Evolutionary conservation across 139 green algal genomes (phyloP).

Genomic region (Chlorella sp.): DNA sequence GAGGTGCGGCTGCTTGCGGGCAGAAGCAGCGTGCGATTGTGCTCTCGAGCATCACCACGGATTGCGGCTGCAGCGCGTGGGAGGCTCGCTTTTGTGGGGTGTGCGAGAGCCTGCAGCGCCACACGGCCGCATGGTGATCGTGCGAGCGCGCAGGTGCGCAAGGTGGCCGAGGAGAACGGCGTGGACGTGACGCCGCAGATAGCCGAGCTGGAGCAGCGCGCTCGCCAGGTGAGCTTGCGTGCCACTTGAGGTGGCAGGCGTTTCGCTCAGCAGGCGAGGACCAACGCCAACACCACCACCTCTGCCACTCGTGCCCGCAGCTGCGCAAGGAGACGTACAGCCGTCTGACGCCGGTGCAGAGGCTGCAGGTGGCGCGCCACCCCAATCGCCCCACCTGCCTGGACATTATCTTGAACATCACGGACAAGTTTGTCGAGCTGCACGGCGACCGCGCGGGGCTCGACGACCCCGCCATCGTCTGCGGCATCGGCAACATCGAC

Average conservation of each 20-base stretch:
- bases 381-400: conserved; percentile 94
- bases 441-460: conserved; percentile 88
- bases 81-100: too few species aligned
- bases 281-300: neutral
- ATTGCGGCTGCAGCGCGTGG: too few species aligned
- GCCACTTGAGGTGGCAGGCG: neutral
- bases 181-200: conserved; percentile 85
- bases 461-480: conserved; percentile 94
- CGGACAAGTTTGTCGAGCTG: conserved; percentile 94
- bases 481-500: conserved; percentile 87
- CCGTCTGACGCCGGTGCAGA: conserved; percentile 84
- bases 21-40: too few species aligned
- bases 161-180: conserved; percentile 87
- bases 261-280: neutral
- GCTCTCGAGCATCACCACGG: too few species aligned
- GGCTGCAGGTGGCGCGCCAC: conserved; percentile 91
- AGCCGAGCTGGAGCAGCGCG: conserved; percentile 74
- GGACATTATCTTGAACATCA: conserved; percentile 96
- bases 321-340: conserved; percentile 90
- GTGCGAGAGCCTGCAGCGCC: too few species aligned
- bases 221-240: conserved; percentile 52
- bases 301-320: conserved; percentile 40
- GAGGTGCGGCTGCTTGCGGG: too few species aligned
- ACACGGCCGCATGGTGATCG: too few species aligned
- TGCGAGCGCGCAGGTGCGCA: conserved; percentile 76